Evolutionary conservation across 139 green algal species (phyloP), one percentile per base, ranked within the genome.

Genomic region (Chlamydomonas sp.): DNA sequence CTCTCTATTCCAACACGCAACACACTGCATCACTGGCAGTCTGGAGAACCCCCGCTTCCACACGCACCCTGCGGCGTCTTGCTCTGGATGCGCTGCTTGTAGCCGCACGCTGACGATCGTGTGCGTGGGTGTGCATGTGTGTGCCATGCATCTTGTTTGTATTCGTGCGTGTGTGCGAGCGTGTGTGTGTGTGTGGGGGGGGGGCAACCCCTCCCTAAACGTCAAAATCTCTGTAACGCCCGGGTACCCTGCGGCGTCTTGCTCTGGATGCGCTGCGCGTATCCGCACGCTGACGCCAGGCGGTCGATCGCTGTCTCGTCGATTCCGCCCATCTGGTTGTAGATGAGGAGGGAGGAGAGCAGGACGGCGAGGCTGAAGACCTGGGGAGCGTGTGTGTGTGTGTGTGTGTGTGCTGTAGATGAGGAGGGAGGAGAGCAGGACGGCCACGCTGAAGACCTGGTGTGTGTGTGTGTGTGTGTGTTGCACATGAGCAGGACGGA

Each of bases 311-410:
- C 82, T 3, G 85, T 85, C 72, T 97, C 92, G 73, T 98, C 92
- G 37, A 98, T 97, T 67, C 87, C 81, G 10, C 80, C 78, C 29
- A 79, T 58, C 60, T 96, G 89, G 76, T 95, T 95, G 81, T 85
- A 95, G 6, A 96, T 78, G 50, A 95, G 89, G 13, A 96, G 68
- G 48, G 71, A 88, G 34, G 89, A 96, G 31, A 98, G 85, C 66
- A 97, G 89, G 69, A 97, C 83, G 2, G 86, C 89, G 60, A 97
- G 78, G 2, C 75, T 88, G 79, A 98, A 98, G n/a, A 97, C 92
- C 78, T 97, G 89, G n/a, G n/a, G n/a, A n/a, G n/a, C n/a, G n/a
- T n/a, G n/a, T n/a, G n/a, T n/a, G n/a, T n/a, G n/a, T n/a, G n/a
- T n/a, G n/a, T n/a, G n/a, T n/a, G n/a, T n/a, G n/a, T n/a, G n/a